phyloP scores from a whole-genome alignment of 148 eudicot species.

The Persicaria tinctoria region DNA sequence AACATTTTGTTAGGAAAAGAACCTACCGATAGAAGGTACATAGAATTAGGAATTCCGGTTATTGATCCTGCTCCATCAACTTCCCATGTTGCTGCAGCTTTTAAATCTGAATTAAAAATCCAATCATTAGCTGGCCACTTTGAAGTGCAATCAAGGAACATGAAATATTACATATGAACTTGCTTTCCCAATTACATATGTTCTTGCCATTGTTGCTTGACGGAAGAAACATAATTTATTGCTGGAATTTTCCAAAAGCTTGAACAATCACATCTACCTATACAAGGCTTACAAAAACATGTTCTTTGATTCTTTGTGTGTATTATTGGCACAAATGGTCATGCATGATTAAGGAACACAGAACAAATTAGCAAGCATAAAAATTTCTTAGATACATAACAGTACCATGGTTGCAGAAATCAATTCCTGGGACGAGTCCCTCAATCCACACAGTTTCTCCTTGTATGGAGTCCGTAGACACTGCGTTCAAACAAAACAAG shows the following conservation, averaged over 20 bases:
- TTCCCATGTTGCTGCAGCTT: slow-evolving; percentile 90
- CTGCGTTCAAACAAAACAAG: slow-evolving; percentile 18
- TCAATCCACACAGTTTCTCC: slow-evolving; percentile 83
- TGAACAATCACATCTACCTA: not conserved
- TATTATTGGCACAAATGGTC: not conserved
- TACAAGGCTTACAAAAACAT: not conserved
- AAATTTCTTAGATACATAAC: slow-evolving; percentile 9
- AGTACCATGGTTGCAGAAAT: slow-evolving; percentile 97
- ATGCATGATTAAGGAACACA: not conserved
- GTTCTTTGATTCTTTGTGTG: not conserved
- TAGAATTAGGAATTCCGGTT: slow-evolving; percentile 68
- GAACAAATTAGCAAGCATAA: not conserved
- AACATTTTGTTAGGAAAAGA: slow-evolving; percentile 3
- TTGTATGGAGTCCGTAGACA: slow-evolving; percentile 23
- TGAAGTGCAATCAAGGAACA: not conserved
- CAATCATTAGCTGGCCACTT: not conserved
- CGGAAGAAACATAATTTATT: not conserved
- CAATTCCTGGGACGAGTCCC: slow-evolving; percentile 97
- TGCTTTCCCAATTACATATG: not conserved
- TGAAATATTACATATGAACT: not conserved
- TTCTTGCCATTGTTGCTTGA: not conserved
- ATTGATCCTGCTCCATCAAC: slow-evolving; percentile 75
- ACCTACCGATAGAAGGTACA: slow-evolving; percentile 89
- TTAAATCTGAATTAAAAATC: slow-evolving; percentile 43
- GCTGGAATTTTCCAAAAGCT: not conserved